Percentiles rank a stretch among this genome's conserved stretches.
phyloP scores from a whole-genome alignment of 2,329 filamentous ascomycete genomes.

The Amauroascus niger region DNA sequence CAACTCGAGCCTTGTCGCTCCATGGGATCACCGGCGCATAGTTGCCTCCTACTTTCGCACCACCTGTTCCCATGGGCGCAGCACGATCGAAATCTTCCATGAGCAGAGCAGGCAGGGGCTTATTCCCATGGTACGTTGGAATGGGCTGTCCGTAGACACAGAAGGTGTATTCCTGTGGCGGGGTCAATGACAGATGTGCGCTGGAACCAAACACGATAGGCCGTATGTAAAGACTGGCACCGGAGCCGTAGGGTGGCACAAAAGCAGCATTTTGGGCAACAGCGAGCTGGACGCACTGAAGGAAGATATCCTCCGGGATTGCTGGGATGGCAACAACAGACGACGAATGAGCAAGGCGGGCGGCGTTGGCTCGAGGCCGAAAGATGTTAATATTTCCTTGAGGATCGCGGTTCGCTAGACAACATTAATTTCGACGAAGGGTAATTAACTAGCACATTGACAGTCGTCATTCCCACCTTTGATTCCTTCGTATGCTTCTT shows the following conservation, averaged over 20 bases:
- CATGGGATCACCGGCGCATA: constrained; percentile 31
- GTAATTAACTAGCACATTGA: neutral
- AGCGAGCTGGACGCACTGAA: constrained; percentile 22
- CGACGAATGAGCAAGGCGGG: constrained; percentile 24
- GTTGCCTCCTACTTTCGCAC: constrained; percentile 31
- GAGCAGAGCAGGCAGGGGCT: constrained; percentile 24
- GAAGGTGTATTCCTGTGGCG: constrained; percentile 24
- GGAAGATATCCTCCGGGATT: constrained; percentile 25
- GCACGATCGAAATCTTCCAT: constrained; percentile 30
- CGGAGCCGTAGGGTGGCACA: constrained; percentile 22
- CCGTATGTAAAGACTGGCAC: constrained; percentile 29
- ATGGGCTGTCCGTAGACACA: constrained; percentile 26
- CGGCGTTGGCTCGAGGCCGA: constrained; percentile 25
- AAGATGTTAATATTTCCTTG: constrained; percentile 26
- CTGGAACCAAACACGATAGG: constrained; percentile 28
- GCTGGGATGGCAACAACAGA: constrained; percentile 26
- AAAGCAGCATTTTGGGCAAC: constrained; percentile 23
- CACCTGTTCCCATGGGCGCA: constrained; percentile 27
- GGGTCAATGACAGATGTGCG: constrained; percentile 21
- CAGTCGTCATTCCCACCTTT: constrained; percentile 25
- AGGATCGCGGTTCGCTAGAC: constrained; percentile 19
- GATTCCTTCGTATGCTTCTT: constrained; percentile 48
- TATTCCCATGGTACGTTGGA: constrained; percentile 22
- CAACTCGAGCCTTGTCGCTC: constrained; percentile 23
- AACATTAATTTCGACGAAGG: neutral